Conservation (phyloP, 1,139 yeast species). For the Diutina siamensis region DNA sequence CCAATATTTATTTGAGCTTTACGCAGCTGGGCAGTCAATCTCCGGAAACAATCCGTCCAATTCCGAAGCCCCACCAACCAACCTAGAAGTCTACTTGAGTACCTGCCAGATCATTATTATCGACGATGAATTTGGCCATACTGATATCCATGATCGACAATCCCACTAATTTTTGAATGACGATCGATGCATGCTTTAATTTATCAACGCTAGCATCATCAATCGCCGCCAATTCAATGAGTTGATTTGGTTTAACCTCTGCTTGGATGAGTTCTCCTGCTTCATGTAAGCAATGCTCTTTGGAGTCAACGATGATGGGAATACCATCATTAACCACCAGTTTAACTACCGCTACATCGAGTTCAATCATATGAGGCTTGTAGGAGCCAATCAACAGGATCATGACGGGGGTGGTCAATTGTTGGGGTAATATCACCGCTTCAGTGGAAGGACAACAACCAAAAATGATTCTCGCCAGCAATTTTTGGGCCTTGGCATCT, state of each 20-base stretch:
- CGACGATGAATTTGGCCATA: slow-evolving; percentile 17
- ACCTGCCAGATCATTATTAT: background rate
- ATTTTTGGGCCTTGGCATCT: background rate
- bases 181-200: slow-evolving; percentile 12
- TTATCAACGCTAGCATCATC: slow-evolving; percentile 7
- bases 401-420: slow-evolving; percentile 23
- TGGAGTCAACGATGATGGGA: slow-evolving; percentile 47
- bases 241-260: slow-evolving; percentile 19
- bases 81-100: too few relatives aligned
- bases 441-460: slow-evolving; percentile 50
- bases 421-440: slow-evolving; percentile 32
- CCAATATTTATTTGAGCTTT: too few relatives aligned
- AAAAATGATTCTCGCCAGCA: slow-evolving; percentile 18
- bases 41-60: too few relatives aligned
- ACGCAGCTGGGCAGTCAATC: too few relatives aligned
- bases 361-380: slow-evolving; percentile 58
- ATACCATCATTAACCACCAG: slow-evolving; percentile 14
- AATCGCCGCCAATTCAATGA: slow-evolving; percentile 37
- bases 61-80: too few relatives aligned
- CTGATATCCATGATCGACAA: slow-evolving; percentile 50
- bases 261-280: slow-evolving; percentile 55
- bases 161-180: slow-evolving; percentile 46
- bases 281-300: slow-evolving; percentile 43
- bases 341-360: slow-evolving; percentile 34
- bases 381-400: slow-evolving; percentile 58